phyloP scores from a whole-genome alignment of 129 eudicot genomes.

The Erigeron canadensis region DNA sequence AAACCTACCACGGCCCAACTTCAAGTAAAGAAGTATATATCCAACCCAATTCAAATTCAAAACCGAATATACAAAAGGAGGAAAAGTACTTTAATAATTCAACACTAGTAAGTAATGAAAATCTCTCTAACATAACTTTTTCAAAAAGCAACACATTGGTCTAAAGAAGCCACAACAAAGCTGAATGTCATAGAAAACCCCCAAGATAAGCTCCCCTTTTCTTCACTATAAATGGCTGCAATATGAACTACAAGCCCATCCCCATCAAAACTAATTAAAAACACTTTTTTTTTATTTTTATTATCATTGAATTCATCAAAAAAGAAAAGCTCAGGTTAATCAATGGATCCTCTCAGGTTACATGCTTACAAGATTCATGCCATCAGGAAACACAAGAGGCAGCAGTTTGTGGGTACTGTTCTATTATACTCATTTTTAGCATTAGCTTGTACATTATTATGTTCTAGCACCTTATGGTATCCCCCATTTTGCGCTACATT shows the following conservation, averaged over 20 bases:
- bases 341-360: slow-evolving; percentile 46
- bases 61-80: slow-evolving; percentile 16
- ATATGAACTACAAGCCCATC: slow-evolving; percentile 11
- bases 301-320: not conserved
- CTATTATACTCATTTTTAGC: slow-evolving; percentile 45
- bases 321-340: slow-evolving; percentile 8
- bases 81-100: slow-evolving; percentile 28
- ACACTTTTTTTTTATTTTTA: no score
- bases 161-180: slow-evolving; percentile 35
- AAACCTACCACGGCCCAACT: no score
- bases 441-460: slow-evolving; percentile 45
- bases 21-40: slow-evolving; percentile 5
- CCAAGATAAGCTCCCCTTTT: slow-evolving; percentile 23
- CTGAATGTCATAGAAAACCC: slow-evolving; percentile 33
- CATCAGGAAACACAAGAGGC: slow-evolving; percentile 51
- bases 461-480: slow-evolving; percentile 59
- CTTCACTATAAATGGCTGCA: slow-evolving; percentile 34
- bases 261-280: not conserved
- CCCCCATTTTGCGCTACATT: slow-evolving; percentile 46
- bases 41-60: slow-evolving; percentile 1
- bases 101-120: slow-evolving; percentile 13
- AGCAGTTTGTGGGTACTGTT: slow-evolving; percentile 41
- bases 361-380: slow-evolving; percentile 53
- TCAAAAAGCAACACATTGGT: slow-evolving; percentile 32
- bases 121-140: slow-evolving; percentile 36